Percentiles rank a stretch among this genome's conserved stretches.
Conservation (phyloP, 2,329 filamentous ascomycete species). For the Aspergillus spinulosporus region DNA sequence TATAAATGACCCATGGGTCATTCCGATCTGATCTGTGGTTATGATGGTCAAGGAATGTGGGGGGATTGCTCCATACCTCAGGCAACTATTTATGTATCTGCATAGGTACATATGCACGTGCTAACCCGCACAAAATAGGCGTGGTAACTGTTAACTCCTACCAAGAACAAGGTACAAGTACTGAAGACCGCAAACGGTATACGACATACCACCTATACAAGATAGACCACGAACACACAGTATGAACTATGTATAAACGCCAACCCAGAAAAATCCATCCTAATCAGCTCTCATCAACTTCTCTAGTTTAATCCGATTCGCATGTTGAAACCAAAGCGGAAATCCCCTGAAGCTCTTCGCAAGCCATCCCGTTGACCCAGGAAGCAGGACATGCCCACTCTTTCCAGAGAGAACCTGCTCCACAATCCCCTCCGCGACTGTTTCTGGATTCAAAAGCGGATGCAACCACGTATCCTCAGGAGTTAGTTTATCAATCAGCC, state of each 20-base stretch:
- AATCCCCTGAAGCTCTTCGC: slow-evolving; percentile 48
- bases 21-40: slow-evolving; percentile 6
- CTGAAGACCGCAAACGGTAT: no score
- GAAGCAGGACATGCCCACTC: slow-evolving; percentile 59
- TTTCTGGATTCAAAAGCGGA: slow-evolving; percentile 59
- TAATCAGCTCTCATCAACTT: slow-evolving; percentile 27
- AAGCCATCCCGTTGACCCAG: slow-evolving; percentile 49
- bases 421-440: slow-evolving; percentile 65
- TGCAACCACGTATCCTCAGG: slow-evolving; percentile 54
- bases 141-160: no score
- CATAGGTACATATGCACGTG: no score
- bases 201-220: no score
- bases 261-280: neutral
- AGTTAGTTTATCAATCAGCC: slow-evolving; percentile 59
- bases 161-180: no score
- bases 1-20: slow-evolving; percentile 6
- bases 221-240: no score
- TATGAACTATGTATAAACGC: neutral
- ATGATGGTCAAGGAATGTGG: slow-evolving; percentile 13
- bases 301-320: slow-evolving; percentile 41
- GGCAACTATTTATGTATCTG: neutral
- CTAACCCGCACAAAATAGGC: no score
- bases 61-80: neutral
- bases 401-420: slow-evolving; percentile 59
- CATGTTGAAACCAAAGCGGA: slow-evolving; percentile 64